Base-by-base conservation (phyloP, 2,329 filamentous ascomycete species). In the Tolypocladium sp. region DNA sequence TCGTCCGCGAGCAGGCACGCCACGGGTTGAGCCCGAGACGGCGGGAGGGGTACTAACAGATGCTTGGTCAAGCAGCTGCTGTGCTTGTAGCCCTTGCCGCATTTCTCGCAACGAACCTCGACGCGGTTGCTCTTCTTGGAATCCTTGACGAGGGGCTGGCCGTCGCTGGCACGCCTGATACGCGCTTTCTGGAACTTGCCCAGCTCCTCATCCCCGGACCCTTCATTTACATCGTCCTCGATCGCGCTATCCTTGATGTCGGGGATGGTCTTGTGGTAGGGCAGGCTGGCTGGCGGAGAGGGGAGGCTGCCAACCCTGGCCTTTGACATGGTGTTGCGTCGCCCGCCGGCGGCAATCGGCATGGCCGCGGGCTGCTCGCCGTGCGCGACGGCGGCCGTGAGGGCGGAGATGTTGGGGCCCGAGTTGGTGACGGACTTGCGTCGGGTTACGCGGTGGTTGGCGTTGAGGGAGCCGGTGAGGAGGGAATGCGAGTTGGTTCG, bases 1-100 rank as follows among this genome's bases (percentile, higher is more conserved):
- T 59, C 56, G 40, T 60, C 59, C 57, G 38, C 56, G 56, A 44
- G 62, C 51, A 60, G 69, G 70, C 69, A 69, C 49, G 30, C 49
- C 49, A 71, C 66, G 66, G 71, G 71, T 65, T 71, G 69, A 73
- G 68, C 71, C 67, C 68, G 49, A 65, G 68, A 70, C 46, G 72
- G 73, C 72, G 76, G 77, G 77, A 80, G 82, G 86, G 82, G 79
- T 82, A 96, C 94, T 85, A 87, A 97, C 94, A 97, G 89, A 87
- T 99, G 94, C 86, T 97, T 99, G 75, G 91, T 95, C 82, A 99
- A 86, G 86, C 94, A 99, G 82, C 94, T 97, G 86, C 92, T 96
- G 84, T 99, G 94, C 87, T 99, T 99, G 86, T 99, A 99, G 78
- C 92, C 92, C 84, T 99, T 99, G 76, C 93, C 93, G 81, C 94